A percentile compares a stretch with the other conserved stretches of the same genome.
phyloP scores from a whole-genome alignment of 2,329 filamentous ascomycete species.

The Alternaria atra region DNA sequence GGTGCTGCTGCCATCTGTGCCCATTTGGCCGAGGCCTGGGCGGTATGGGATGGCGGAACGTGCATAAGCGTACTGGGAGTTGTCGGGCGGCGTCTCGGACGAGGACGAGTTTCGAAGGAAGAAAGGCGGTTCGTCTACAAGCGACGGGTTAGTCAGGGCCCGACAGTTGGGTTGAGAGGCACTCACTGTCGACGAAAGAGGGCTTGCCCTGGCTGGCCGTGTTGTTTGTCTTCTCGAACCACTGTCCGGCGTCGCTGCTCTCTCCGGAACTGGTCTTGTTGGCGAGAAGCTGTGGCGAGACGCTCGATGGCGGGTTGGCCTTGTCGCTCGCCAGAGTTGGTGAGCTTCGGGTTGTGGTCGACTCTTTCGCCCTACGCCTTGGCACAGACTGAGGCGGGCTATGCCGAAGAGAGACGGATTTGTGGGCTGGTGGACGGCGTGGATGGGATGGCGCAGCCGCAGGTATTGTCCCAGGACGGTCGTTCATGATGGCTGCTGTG shows the following conservation, averaged over 20 bases:
- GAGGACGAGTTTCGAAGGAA: conserved; percentile 58
- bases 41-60: conserved; percentile 39
- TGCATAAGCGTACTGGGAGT: conserved; percentile 20
- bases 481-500: conserved; percentile 31
- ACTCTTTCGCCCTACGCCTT: conserved; percentile 7
- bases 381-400: conserved; percentile 33
- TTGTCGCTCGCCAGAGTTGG: conserved; percentile 44
- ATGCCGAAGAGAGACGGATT: conserved; percentile 59
- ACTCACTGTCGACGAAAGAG: conserved; percentile 55
- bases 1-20: conserved; percentile 65
- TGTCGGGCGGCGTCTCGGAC: conserved; percentile 53
- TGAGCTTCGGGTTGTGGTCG: conserved; percentile 31
- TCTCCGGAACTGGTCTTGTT: conserved; percentile 58
- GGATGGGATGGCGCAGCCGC: conserved; percentile 37
- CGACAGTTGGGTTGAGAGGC: background rate
- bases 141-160: conserved; percentile 5
- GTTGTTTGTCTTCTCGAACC: conserved; percentile 63
- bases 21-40: conserved; percentile 51
- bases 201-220: conserved; percentile 51
- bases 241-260: conserved; percentile 61
- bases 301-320: conserved; percentile 54
- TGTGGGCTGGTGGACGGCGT: conserved; percentile 55
- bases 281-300: conserved; percentile 43
- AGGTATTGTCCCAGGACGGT: conserved; percentile 30
- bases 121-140: conserved; percentile 55